Percentiles rank a stretch among this genome's conserved stretches.
phyloP scores from a whole-genome alignment of 768 basidiomycete species.

The Leccinum subgranulosum region DNA sequence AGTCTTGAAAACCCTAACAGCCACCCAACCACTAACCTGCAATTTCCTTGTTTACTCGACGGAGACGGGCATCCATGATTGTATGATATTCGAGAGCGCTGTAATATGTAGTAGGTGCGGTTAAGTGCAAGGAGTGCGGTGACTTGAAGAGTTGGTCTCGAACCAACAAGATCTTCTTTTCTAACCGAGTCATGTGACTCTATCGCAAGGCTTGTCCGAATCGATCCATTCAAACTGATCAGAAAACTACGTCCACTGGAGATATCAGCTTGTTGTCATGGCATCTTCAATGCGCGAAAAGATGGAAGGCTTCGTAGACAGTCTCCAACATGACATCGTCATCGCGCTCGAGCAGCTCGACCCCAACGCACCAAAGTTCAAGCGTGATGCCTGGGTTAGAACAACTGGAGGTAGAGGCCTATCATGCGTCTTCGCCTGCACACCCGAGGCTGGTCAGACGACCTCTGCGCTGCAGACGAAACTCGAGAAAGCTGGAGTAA shows the following conservation, averaged over 20 bases:
- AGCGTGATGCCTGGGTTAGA: slow-evolving; percentile 78
- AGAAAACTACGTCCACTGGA: too few species aligned
- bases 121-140: not conserved
- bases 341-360: slow-evolving; percentile 75
- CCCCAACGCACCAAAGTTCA: slow-evolving; percentile 64
- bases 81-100: not conserved
- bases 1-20: slow-evolving; percentile 5
- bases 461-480: slow-evolving; percentile 43
- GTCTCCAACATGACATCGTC: slow-evolving; percentile 80
- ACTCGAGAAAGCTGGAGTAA: slow-evolving; percentile 95
- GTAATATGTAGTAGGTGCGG: not conserved
- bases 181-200: slow-evolving; percentile 22
- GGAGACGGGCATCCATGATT: slow-evolving; percentile 82
- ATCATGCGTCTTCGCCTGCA: slow-evolving; percentile 76
- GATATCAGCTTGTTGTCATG: slow-evolving; percentile 7
- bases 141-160: not conserved
- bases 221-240: not conserved
- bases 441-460: slow-evolving; percentile 28
- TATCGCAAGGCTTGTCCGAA: slow-evolving; percentile 8
- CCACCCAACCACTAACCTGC: slow-evolving; percentile 47
- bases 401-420: slow-evolving; percentile 66
- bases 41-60: slow-evolving; percentile 94
- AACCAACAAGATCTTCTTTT: slow-evolving; percentile 3
- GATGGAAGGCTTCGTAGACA: slow-evolving; percentile 71
- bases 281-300: slow-evolving; percentile 61